Conservation (phyloP, 176 grass and related monocot genomes). For the Melocanna baccifera region DNA sequence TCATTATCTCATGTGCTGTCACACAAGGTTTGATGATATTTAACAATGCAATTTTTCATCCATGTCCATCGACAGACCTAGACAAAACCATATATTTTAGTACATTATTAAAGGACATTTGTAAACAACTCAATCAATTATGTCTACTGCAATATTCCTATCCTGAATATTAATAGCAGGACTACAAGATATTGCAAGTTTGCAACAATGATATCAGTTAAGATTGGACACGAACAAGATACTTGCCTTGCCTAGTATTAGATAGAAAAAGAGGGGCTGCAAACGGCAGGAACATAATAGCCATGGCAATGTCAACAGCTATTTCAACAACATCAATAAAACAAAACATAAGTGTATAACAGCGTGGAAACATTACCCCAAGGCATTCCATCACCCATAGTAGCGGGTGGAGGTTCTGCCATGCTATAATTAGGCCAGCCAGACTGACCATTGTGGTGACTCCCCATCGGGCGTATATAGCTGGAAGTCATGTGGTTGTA, state of each 20-base stretch:
- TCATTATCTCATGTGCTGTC: not conserved
- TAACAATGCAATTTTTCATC: not conserved
- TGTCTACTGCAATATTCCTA: not conserved
- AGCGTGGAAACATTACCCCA: constrained; percentile 64
- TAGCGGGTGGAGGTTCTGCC: constrained; percentile 51
- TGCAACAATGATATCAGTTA: not conserved
- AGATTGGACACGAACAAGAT: not conserved
- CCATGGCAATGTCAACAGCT: not conserved
- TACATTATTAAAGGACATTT: constrained; percentile 1
- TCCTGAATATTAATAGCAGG: constrained; percentile 12
- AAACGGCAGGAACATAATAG: constrained; percentile 12
- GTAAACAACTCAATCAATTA: not conserved
- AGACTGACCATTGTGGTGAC: constrained; percentile 52
- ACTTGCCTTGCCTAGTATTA: constrained; percentile 14
- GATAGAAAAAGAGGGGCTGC: not conserved
- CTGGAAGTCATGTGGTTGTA: constrained; percentile 51
- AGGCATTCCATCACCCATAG: constrained; percentile 52
- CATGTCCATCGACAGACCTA: not conserved
- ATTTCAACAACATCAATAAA: constrained; percentile 1
- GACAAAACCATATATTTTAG: not conserved
- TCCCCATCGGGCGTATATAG: constrained; percentile 43
- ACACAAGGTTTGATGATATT: not conserved
- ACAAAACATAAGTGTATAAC: constrained; percentile 4
- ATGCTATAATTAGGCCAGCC: constrained; percentile 52
- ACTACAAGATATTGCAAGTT: not conserved